Evolutionary conservation across 495 filamentous ascomycete species (phyloP).

Genomic region (Echria macrotheca): DNA sequence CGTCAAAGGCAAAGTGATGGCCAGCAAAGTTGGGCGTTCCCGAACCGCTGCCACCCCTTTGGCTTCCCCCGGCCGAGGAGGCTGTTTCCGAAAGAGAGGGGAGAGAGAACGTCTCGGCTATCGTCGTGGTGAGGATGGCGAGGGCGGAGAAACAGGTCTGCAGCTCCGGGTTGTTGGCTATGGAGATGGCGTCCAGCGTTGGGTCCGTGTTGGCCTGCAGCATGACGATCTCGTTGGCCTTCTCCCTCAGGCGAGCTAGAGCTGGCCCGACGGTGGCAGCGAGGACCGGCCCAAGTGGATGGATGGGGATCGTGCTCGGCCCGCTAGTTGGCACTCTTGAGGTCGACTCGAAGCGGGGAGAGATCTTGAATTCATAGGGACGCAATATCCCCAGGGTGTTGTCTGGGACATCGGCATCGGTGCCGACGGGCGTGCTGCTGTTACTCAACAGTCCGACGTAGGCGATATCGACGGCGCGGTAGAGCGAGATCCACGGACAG

Average conservation of each 20-base stretch:
- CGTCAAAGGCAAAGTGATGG: conserved; percentile 5
- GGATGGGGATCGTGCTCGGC: neutral
- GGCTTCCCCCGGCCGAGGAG: no score
- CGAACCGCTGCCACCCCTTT: no score
- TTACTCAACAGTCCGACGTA: conserved; percentile 32
- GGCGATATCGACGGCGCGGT: conserved; percentile 34
- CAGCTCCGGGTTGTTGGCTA: conserved; percentile 7
- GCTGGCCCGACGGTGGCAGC: conserved; percentile 15
- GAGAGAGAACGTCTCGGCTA: conserved; percentile 9
- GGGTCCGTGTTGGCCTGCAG: neutral
- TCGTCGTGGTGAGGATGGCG: conserved; percentile 8
- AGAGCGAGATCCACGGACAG: conserved; percentile 39
- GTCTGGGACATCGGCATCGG: neutral
- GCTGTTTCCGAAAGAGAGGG: no score
- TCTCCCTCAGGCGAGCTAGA: conserved; percentile 9
- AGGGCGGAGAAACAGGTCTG: conserved; percentile 21
- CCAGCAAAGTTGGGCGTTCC: neutral
- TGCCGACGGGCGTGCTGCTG: neutral
- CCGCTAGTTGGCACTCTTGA: no score
- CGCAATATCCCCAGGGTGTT: neutral
- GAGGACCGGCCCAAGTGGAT: conserved; percentile 13
- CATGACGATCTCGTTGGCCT: conserved; percentile 7
- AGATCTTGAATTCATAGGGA: conserved; percentile 9
- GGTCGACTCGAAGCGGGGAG: conserved; percentile 1
- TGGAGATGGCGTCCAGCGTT: no score